Evolutionary conservation across 495 filamentous ascomycete genomes (phyloP), one percentile per base, ranked within the genome.

Genomic region (Aspergillus nanangensis): DNA sequence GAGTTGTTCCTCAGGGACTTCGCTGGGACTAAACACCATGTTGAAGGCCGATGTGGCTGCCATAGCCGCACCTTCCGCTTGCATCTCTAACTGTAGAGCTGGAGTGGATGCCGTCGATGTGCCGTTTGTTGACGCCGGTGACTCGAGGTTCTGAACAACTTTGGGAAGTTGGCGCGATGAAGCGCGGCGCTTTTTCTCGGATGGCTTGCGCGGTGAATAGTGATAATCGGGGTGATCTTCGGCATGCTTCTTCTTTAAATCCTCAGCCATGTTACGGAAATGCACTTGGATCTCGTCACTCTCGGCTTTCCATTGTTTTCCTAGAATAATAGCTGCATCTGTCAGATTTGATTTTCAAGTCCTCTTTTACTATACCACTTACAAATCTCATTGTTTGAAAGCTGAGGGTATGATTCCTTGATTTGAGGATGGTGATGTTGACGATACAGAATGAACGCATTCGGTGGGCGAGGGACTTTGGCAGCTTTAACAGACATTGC

Each of bases 331-430:
- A 2, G 75, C 71, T 76, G 38, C 7, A n/a, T 19, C 29, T 38
- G 40, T 72, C 38, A 72, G 60, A 17, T 8, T 13, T 3, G 1
- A 27, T 1, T 29, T 29, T 29, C 25, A 7, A 5, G 11, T 29
- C 7, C 8, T 33, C 10, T 19, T 19, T 33, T 17, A 37, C 17
- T 7, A 11, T 11, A 29, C 29, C 4, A 67, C 71, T 63, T 61
- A 78, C 73, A 76, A 20, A 76, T 73, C 10, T 74, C 52, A 35
- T 66, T 72, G 44, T 69, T 76, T 7, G 62, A 64, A 7, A 70
- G 43, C 9, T 57, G 56, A 17, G 70, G 72, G 24, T 74, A 57
- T 17, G 53, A 43, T n/a, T 45, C 58, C 37, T 65, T 67, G 25
- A 70, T 40, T 10, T 32, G 29, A 5, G 58, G 52, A 44, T 74